These are phyloP conservation scores for Colletotrichum noveboracense DNA, from an alignment of 2,329 filamentous ascomycete species.

Conservation along the genomic window DNA sequence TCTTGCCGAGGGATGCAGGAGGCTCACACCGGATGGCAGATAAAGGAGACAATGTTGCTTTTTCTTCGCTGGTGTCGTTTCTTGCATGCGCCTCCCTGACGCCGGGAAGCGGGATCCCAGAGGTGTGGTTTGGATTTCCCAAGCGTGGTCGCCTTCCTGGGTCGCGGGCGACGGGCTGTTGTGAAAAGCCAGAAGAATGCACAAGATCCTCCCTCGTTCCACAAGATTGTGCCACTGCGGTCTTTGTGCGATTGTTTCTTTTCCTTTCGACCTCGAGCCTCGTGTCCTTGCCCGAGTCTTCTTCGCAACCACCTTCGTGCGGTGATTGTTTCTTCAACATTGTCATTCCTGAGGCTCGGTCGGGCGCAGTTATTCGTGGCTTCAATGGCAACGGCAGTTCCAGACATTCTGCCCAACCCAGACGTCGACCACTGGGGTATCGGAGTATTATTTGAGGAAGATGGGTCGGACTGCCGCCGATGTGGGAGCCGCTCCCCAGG, in stretches of 20 bases:
- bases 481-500: neutral
- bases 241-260: neutral
- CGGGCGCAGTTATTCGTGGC: neutral
- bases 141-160: neutral
- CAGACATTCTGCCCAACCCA: neutral
- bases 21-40: neutral
- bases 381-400: neutral
- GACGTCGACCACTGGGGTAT: conserved; percentile 3
- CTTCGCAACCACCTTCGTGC: neutral
- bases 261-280: neutral
- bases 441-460: neutral
- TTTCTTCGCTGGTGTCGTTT: neutral
- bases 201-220: neutral
- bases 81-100: neutral
- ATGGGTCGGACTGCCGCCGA: neutral
- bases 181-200: neutral
- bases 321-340: neutral
- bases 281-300: neutral
- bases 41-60: neutral
- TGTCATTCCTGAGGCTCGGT: neutral
- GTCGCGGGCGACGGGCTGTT: neutral
- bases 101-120: conserved; percentile 8
- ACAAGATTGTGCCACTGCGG: neutral
- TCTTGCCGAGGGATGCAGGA: conserved; percentile 14
- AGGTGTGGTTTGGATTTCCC: neutral